A percentile compares a stretch with the other conserved stretches of the same genome.
These are phyloP conservation scores for Saksenaea oblongispora DNA, from an alignment of 371 early-diverging fungal species.

Conservation along the genomic window DNA sequence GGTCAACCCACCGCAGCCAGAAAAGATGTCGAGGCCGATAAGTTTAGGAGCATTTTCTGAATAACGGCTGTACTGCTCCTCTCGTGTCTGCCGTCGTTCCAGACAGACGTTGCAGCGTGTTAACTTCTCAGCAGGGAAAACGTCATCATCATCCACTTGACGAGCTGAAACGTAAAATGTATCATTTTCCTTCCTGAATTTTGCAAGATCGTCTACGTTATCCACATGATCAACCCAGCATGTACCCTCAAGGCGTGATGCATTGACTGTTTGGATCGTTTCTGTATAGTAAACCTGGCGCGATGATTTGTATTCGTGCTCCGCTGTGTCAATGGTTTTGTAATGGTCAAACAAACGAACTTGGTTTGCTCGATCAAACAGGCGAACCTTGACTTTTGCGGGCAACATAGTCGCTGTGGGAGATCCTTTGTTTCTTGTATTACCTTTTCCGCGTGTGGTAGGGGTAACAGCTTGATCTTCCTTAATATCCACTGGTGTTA, in stretches of 20 bases:
- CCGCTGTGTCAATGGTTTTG: conserved; percentile 2
- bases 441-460: neutral
- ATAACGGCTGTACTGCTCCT: neutral
- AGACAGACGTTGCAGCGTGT: conserved; percentile 32
- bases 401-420: neutral
- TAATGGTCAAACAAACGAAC: conserved; percentile 10
- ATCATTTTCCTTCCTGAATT: conserved; percentile 40
- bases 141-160: conserved; percentile 12
- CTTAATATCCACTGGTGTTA: conserved; percentile 1
- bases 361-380: conserved; percentile 12
- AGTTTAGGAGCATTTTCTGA: conserved; percentile 20
- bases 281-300: conserved; percentile 38
- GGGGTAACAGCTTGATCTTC: neutral
- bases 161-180: conserved; percentile 36
- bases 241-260: conserved; percentile 43
- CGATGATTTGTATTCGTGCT: conserved; percentile 23
- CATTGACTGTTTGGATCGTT: conserved; percentile 8
- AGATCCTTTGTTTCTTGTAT: neutral
- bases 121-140: conserved; percentile 8
- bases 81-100: conserved; percentile 10
- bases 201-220: conserved; percentile 27
- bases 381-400: conserved; percentile 7
- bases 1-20: conserved; percentile 68
- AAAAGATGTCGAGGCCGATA: conserved; percentile 61
- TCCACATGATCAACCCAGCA: conserved; percentile 51